Evolutionary conservation across 345 rosid species (phyloP), one percentile per base, ranked within the genome.

Genomic region (Lepidium sativum): DNA sequence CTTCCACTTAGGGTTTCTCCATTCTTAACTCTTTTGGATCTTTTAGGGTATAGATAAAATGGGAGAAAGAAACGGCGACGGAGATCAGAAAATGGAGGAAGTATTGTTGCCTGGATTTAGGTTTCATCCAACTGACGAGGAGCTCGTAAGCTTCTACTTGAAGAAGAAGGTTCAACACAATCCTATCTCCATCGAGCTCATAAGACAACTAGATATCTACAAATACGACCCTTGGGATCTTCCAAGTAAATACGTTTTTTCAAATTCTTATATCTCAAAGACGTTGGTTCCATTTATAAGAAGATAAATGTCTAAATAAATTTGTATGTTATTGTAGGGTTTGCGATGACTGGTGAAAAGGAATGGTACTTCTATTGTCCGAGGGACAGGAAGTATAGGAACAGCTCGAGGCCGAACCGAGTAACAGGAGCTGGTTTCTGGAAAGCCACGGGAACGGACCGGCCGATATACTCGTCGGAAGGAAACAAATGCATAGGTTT

Each of bases 161-260:
- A 86, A 78, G 80, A 80, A 89, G 61, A 88, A 86, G 83, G 77
- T 87, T 63, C 96, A 88, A 49, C 88, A 81, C 38, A 64, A 83
- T 4, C 87, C 86, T 63, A 82, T 84, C 60, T 80, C 88, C 4
- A 81, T 88, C 29, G 94, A 86, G 75, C 80, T 88, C 29, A 91
- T 91, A 72, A 86, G 81, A 80, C 97, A 86, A 47, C 83, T 91
- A 12, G 97, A 91, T 63, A 86, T 91, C 72, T 91, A 91, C 72
- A 91, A 91, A 75, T 86, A 82, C 38, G 96, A 91, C 55, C 97
- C 97, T 17, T 88, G 97, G 97, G 94, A 91, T 78, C 96, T 91
- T 68, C 94, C 97, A 68, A 86, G 97, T 88, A 83, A 73, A 63
- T 44, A 53, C 29, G 18, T 2, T 23, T 27, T 23, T 63, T 32